Evolutionary conservation across 164 flowering plant species (phyloP).

Genomic region (Akebia trifoliata): DNA sequence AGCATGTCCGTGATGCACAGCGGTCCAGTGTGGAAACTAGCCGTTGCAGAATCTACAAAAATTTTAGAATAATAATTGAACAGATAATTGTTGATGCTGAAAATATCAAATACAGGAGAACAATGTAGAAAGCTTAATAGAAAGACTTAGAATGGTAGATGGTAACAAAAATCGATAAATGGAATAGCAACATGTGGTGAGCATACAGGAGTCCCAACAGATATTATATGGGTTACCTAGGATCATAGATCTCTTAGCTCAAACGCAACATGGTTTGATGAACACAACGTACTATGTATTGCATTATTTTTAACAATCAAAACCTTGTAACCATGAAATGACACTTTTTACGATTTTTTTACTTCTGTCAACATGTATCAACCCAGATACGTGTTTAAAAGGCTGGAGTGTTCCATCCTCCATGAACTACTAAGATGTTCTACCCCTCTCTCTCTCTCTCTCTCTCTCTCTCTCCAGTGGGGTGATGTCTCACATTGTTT

Average conservation of each 20-base stretch:
- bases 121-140: background rate
- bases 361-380: background rate
- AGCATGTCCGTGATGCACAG: conserved; percentile 94
- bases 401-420: no score
- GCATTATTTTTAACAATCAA: background rate
- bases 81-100: background rate
- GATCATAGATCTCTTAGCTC: background rate
- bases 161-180: background rate
- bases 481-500: no score
- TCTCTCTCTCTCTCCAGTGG: no score
- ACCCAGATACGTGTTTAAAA: background rate
- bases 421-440: no score
- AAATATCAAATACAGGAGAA: background rate
- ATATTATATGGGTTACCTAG: background rate
- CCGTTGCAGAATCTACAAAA: conserved; percentile 61
- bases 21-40: conserved; percentile 80
- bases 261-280: background rate
- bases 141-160: background rate
- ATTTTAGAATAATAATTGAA: background rate
- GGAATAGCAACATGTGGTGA: background rate
- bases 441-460: no score
- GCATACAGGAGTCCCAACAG: background rate
- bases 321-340: background rate
- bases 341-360: background rate
- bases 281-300: background rate